Base-by-base conservation (phyloP, 2,329 filamentous ascomycete genomes). In the Shiraia bambusicola region DNA sequence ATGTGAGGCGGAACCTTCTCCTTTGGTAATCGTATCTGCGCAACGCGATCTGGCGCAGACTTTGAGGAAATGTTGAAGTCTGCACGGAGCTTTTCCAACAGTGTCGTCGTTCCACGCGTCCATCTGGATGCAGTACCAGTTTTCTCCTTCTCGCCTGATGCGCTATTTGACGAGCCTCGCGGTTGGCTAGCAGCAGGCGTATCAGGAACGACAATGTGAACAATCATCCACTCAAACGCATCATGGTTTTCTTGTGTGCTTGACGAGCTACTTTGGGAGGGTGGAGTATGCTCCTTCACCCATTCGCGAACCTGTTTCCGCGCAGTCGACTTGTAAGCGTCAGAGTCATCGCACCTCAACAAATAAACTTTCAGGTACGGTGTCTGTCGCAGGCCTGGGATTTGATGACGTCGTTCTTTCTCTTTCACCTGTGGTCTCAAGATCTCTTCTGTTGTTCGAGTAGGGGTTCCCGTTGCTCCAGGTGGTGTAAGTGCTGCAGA, bases 311-410 rank as follows among this genome's bases (percentile, higher is more conserved):
- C 77, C 54, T 88, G 82, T 58, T 87, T 83, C 36, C 90, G 80
- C 6, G 88, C 84, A 10, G 82, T 82, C 2, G 81, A 75, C 69
- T 95, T 97, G 76, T 98, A 98, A 7, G 83, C 83, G 34, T 98
- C 94, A 60, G 90, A 95, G 65, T 98, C 93, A 71, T 97, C 93
- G 71, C 93, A 97, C 61, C 91, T 82, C 38, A 98, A 78, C 2
- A 98, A 74, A 42, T 91, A 86, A 6, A 98, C 74, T 67, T 95
- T 97, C 45, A 98, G 76, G 67, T 98, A 98, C 1, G 94, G 90
- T 1, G 92, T 97, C 49, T 88, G 87, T 28, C 92, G 85, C 41
- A 98, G 73, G 3, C 93, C 94, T 1, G 93, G 93, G 39, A 98
- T 97, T 65, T 98, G 93, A 65, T 98, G 93, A 35, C 93, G 80